Evolutionary conservation across 1,284 basidiomycete species (phyloP).

Genomic region (Sphaerobolus stellatus): DNA sequence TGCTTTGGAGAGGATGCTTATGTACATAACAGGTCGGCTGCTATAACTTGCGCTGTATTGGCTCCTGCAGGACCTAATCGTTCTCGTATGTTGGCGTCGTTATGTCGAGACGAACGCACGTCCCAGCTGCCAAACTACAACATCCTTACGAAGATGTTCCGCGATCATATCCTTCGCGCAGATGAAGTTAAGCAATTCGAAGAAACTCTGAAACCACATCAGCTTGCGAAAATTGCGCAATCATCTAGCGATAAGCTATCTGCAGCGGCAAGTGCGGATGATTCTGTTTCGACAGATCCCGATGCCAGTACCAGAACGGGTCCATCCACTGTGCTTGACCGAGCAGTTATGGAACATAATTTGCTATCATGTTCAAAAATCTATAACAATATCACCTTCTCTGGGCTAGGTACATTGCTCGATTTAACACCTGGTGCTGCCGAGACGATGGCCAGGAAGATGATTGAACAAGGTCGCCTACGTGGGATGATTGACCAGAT

Average conservation of each 20-base stretch:
- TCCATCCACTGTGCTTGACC: slow-evolving; percentile 93
- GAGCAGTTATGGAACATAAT: slow-evolving; percentile 98
- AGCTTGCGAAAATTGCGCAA: slow-evolving; percentile 85
- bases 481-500: slow-evolving; percentile 94
- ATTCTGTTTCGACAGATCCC: slow-evolving; percentile 41
- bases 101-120: slow-evolving; percentile 93
- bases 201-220: slow-evolving; percentile 84
- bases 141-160: slow-evolving; percentile 95
- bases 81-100: slow-evolving; percentile 85
- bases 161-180: slow-evolving; percentile 91
- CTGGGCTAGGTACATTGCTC: slow-evolving; percentile 80
- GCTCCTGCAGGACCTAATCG: slow-evolving; percentile 96
- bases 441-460: slow-evolving; percentile 90
- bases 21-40: slow-evolving; percentile 63
- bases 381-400: slow-evolving; percentile 93
- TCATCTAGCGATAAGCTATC: slow-evolving; percentile 77
- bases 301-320: slow-evolving; percentile 73
- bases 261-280: slow-evolving; percentile 58
- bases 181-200: slow-evolving; percentile 91
- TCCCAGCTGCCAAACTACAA: slow-evolving; percentile 77
- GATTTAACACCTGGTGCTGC: slow-evolving; percentile 85
- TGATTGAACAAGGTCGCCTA: slow-evolving; percentile 94
- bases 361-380: slow-evolving; percentile 92
- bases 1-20: slow-evolving; percentile 8
- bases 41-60: slow-evolving; percentile 95